Evolutionary conservation across 352 stramenopile species (phyloP).

Genomic region (Phytophthora meadii): DNA sequence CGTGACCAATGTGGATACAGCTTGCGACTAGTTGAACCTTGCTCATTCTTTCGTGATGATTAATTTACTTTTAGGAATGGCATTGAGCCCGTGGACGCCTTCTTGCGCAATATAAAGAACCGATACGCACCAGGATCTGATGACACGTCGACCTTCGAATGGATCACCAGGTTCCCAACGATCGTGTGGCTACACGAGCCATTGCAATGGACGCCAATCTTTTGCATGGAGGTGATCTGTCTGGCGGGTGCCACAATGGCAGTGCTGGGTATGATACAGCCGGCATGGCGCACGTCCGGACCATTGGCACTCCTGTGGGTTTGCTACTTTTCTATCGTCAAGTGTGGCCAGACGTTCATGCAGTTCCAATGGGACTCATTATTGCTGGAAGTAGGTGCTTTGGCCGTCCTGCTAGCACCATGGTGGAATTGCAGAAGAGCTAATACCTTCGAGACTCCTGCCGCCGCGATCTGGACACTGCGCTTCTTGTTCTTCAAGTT

Average conservation of each 20-base stretch:
- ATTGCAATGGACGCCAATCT: constrained; percentile 52
- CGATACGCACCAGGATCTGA: constrained; percentile 11
- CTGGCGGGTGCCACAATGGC: constrained; percentile 42
- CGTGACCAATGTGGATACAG: constrained; percentile 26
- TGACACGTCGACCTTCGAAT: constrained; percentile 20
- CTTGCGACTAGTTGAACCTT: constrained; percentile 9
- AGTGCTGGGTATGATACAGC: constrained; percentile 35
- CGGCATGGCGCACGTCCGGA: constrained; percentile 41
- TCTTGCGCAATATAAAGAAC: constrained; percentile 49
- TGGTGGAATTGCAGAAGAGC: constrained; percentile 33
- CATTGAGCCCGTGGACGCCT: constrained; percentile 60
- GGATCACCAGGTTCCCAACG: constrained; percentile 52
- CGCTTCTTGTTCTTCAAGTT: constrained; percentile 94
- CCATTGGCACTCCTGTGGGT: constrained; percentile 54
- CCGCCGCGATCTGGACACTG: constrained; percentile 63
- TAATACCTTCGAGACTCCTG: constrained; percentile 39
- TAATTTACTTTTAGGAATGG: constrained; percentile 44
- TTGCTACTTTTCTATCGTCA: constrained; percentile 81
- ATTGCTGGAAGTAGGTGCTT: constrained; percentile 84
- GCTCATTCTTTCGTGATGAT: constrained; percentile 10
- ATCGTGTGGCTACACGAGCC: constrained; percentile 62
- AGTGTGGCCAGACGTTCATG: constrained; percentile 89
- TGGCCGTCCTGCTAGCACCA: constrained; percentile 62
- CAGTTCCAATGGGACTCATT: constrained; percentile 95
- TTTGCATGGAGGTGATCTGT: constrained; percentile 59